Conservation (phyloP, 768 basidiomycete genomes). For the Xerocomus spinulosus region DNA sequence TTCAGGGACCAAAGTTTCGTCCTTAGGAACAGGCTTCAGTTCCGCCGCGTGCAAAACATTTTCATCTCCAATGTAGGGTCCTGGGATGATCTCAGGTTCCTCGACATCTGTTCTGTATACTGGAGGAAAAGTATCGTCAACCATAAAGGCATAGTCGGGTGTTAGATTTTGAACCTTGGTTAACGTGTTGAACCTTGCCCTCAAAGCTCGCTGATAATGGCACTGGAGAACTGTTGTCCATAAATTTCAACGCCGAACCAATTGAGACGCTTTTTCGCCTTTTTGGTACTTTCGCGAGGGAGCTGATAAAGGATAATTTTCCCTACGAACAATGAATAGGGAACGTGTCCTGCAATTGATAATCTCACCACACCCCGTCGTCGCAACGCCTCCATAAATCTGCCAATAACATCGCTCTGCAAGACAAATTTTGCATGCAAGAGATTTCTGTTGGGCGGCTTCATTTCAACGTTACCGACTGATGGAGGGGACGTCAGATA, state of each 20-base stretch:
- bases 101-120: slow-evolving; percentile 29
- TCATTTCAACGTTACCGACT: slow-evolving; percentile 31
- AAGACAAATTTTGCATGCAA: slow-evolving; percentile 38
- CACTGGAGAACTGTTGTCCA: slow-evolving; percentile 18
- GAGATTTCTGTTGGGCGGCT: slow-evolving; percentile 16
- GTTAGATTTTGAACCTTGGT: slow-evolving; percentile 18
- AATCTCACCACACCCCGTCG: slow-evolving; percentile 45
- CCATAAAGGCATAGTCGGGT: neutral
- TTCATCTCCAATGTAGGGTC: neutral
- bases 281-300: slow-evolving; percentile 9
- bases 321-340: slow-evolving; percentile 20
- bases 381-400: slow-evolving; percentile 40
- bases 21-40: neutral
- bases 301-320: slow-evolving; percentile 27
- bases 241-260: slow-evolving; percentile 24
- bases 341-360: neutral
- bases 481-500: slow-evolving; percentile 36
- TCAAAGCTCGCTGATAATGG: slow-evolving; percentile 28
- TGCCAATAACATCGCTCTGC: slow-evolving; percentile 26
- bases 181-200: slow-evolving; percentile 30
- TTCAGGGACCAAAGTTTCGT: neutral
- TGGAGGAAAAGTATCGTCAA: slow-evolving; percentile 2
- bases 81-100: slow-evolving; percentile 4
- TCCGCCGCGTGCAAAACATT: neutral
- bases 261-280: slow-evolving; percentile 24